phyloP scores from a whole-genome alignment of 108 stramenopile genomes.

The Nitzschia sp. region DNA sequence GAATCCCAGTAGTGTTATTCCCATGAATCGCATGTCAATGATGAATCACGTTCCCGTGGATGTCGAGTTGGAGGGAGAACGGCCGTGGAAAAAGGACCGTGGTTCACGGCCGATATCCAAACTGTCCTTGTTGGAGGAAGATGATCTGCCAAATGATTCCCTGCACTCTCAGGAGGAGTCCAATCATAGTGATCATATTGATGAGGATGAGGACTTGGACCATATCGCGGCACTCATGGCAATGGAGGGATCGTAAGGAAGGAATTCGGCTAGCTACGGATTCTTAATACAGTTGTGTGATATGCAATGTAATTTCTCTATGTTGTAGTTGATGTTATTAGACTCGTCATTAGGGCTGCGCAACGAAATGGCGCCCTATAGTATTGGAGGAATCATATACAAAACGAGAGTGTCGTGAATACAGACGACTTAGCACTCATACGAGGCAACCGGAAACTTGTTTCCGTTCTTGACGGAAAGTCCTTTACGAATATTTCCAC shows the following conservation, averaged over 20 bases:
- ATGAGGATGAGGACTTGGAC: slow-evolving; percentile 12
- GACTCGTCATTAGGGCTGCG: not conserved
- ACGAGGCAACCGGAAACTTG: not conserved
- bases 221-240: slow-evolving; percentile 6
- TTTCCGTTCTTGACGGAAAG: slow-evolving; percentile 12
- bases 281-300: no score
- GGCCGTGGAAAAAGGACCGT: slow-evolving; percentile 13
- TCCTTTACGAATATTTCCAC: not conserved
- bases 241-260: slow-evolving; percentile 3
- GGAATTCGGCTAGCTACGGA: no score
- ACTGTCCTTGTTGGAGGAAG: not conserved
- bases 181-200: not conserved
- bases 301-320: no score
- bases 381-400: not conserved
- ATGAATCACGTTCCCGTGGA: slow-evolving; percentile 7
- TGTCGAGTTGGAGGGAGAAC: slow-evolving; percentile 11
- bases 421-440: not conserved
- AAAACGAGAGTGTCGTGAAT: not conserved
- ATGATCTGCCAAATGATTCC: not conserved
- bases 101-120: not conserved
- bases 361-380: not conserved
- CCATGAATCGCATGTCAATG: no score
- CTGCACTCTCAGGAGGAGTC: not conserved
- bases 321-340: no score
- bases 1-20: not conserved